These are phyloP conservation scores for Talaromyces funiculosus DNA, from an alignment of 2,329 filamentous ascomycete genomes.

Conservation along the genomic window DNA sequence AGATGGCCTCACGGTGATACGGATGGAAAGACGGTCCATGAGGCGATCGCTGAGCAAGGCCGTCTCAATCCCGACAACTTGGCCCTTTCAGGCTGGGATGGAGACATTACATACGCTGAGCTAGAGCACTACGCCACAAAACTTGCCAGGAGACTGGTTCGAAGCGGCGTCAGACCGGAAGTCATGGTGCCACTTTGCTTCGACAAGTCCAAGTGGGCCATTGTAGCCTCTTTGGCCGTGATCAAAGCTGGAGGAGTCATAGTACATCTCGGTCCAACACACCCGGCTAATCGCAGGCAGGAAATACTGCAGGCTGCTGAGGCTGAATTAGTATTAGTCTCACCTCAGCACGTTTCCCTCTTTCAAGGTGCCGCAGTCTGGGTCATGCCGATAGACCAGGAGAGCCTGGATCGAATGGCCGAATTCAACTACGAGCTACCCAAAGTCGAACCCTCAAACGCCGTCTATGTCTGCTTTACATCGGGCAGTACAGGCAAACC, in stretches of 20 bases:
- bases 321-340: background rate
- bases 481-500: constrained; percentile 4
- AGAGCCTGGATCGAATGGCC: background rate
- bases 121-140: constrained; percentile 27
- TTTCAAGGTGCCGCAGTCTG: background rate
- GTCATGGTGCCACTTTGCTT: background rate
- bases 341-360: background rate
- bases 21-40: background rate
- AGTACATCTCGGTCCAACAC: background rate
- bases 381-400: background rate
- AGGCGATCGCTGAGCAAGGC: background rate
- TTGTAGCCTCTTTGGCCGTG: background rate
- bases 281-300: background rate
- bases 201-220: constrained; percentile 2
- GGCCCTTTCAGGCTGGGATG: constrained; percentile 28
- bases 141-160: constrained; percentile 21
- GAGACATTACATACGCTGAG: constrained; percentile 23
- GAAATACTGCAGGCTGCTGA: background rate
- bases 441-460: background rate
- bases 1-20: background rate
- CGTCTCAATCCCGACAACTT: background rate
- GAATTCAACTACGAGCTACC: background rate
- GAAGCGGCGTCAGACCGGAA: background rate
- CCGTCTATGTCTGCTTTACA: background rate
- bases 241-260: constrained; percentile 3